Base-by-base conservation (phyloP, 305 asterid genomes). In the Fraxinus sp. region DNA sequence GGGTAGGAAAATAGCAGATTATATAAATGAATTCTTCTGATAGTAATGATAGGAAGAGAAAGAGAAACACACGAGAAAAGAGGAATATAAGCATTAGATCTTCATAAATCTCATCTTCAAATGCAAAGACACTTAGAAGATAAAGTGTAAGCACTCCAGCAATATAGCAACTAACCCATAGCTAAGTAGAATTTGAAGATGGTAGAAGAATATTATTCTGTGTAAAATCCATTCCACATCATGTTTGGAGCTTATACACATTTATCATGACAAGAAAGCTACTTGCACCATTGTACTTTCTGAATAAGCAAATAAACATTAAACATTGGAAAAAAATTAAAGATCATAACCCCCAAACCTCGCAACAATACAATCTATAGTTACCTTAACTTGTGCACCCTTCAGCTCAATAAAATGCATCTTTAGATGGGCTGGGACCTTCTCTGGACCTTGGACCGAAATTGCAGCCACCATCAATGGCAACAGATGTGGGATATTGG, bases 311-410 rank as follows among this genome's bases (percentile, higher is more conserved):
- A 84, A 62, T 8, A 68, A 83, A n/a, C 35, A 74, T 26, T 77
- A 71, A 62, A 83, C 55, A 35, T 20, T 10, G 22, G 66, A 16
- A 35, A 44, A 78, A 82, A 72, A 86, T 76, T 71, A 68, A 49
- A 49, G 20, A 83, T 26, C 68, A 81, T 11, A 74, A 75, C 66
- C 55, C 68, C 76, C 82, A 78, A 62, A 78, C 71, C 77, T 78
- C 41, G 26, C 24, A 64, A 76, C 71, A 72, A 73, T 75, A 59
- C 79, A 18, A 66, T 39, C 24, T 14, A 62, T 13, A 37, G 30
- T 44, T 89, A 96, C 99, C 99, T 96, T 96, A 80, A 96, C 99
- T 83, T 96, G 99, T 36, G 98, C 97, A 1, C 99, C 98, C 86
- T 94, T 94, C 78, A 96, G 95, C 91, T 96, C 99, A 71, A 91